Base-by-base conservation (phyloP, 108 stramenopile species). In the Chaetoceros muelleri region DNA sequence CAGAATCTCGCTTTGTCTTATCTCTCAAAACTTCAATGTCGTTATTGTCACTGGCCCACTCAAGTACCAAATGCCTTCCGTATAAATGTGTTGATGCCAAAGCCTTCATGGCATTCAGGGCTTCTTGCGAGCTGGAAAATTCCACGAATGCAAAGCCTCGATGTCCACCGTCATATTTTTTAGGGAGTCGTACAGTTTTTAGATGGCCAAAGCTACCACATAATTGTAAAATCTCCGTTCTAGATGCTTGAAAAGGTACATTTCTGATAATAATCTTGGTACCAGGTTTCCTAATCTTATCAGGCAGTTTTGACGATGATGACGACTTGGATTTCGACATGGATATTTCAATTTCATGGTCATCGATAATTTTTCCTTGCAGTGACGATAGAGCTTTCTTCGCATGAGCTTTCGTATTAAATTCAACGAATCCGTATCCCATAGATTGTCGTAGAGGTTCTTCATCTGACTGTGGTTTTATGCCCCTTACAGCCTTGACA, bases 61-160 rank as follows among this genome's bases (percentile, higher is more conserved):
- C 96, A 57, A 97, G 60, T 3, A 99, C 99, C 58, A 99, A 81
- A 51, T 98, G 96, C 26, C 97, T 87, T 17, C 99, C 99, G 63
- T 98, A 99, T 60, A 99, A 76, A 65, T 99, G 99, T 1, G 97
- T 96, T 30, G 75, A 52, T 2, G 85, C 79, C 17, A 99, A 69
- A 21, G 92, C 66, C 16, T 55, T 64, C 77, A 93, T 91, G 0
- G 96, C 97, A 28, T 74, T 72, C 60, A 64, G 50, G 3, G 99
- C 97, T 68, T 99, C 97, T 62, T 95, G 89, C n/a, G 62, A 51
- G 3, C 94, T 92, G 50, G 77, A 44, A 66, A 91, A 99, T 25
- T 98, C 97, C 18, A 97, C 85, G 65, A 99, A 99, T 24, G 95
- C 97, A 65, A 98, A 99, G 3, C 99, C 99, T 31, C 99, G 96